Evolutionary conservation across 164 flowering plant species (phyloP).

Genomic region (Protea cynaroides): DNA sequence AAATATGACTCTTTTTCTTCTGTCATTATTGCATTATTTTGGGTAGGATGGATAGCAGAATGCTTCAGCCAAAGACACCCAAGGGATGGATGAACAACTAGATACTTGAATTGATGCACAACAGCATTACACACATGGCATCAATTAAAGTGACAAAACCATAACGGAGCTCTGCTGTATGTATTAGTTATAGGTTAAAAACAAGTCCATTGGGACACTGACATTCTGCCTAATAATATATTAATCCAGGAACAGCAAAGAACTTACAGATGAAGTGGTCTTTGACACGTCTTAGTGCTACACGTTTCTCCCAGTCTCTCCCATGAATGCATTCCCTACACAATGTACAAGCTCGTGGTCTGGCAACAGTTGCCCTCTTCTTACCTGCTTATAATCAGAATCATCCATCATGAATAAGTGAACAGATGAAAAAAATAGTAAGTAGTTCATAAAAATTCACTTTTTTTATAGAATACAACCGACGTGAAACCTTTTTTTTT

Average conservation of each 20-base stretch:
- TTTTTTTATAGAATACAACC: too few species aligned
- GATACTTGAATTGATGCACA: background rate
- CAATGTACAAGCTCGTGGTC: slow-evolving; percentile 77
- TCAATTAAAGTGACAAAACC: background rate
- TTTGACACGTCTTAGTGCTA: slow-evolving; percentile 69
- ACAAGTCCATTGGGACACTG: background rate
- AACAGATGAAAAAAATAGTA: background rate
- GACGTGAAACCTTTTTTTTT: too few species aligned
- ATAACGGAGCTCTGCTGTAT: background rate
- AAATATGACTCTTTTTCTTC: too few species aligned
- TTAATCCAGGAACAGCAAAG: background rate
- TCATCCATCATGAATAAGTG: too few species aligned
- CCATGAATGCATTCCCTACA: slow-evolving; percentile 86
- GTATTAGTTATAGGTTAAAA: background rate
- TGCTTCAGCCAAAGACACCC: background rate
- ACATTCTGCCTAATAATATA: background rate
- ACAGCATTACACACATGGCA: background rate
- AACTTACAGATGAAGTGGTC: slow-evolving; percentile 96
- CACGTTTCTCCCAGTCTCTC: slow-evolving; percentile 51
- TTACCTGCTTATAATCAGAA: slow-evolving; percentile 35
- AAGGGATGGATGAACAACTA: background rate
- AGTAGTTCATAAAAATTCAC: too few species aligned
- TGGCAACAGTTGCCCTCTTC: slow-evolving; percentile 65
- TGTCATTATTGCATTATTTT: too few species aligned
- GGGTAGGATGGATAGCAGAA: too few species aligned